Base-by-base conservation (phyloP, 2,329 filamentous ascomycete genomes). In the Fusarium sp. region DNA sequence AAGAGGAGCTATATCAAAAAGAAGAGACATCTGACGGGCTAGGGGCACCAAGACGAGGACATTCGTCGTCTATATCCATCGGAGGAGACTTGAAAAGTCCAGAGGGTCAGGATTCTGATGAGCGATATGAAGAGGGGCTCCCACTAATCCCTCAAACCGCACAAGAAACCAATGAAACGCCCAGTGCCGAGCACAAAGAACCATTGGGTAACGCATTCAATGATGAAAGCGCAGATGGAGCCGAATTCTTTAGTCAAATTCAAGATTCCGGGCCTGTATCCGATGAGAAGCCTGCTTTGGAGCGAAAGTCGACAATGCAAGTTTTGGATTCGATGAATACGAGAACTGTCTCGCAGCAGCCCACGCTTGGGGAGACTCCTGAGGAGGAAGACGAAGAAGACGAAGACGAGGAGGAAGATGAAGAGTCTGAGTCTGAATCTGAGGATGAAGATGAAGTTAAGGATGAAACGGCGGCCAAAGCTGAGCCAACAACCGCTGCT, bases 291-390 rank as follows among this genome's bases (percentile, higher is more conserved):
- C 45, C 49, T 26, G 43, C 77, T 2, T 71, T 93, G n/a, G 85
- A 89, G 69, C 86, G 91, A 58, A 93, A 93, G 77, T 91, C 90
- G 20, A 94, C 91, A 0, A 84, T 86, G 73, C 88, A 93, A 77
- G 90, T 91, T 2, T 80, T 93, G 59, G 81, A 84, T 26, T 83
- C 84, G 2, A 72, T 88, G 64, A 78, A 84, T 24, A 77, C 79
- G 6, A 74, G 78, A 7, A 58, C 76, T 7, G 66, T 74, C 24
- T 72, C 67, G 14, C 74, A 75, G 11, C 76, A 80, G 13, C 69
- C 74, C 13, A 77, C 78, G 28, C 66, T 76, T 3, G 77, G 79
- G 20, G 76, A 81, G 46, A 77, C 69, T 4, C 59, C 40, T 2
- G 68, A 71, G 18, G 69, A 79, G 48, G 72, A 79, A 7, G 62